Base-by-base conservation (phyloP, 2,329 filamentous ascomycete genomes). In the Colletotrichum cuscutae region DNA sequence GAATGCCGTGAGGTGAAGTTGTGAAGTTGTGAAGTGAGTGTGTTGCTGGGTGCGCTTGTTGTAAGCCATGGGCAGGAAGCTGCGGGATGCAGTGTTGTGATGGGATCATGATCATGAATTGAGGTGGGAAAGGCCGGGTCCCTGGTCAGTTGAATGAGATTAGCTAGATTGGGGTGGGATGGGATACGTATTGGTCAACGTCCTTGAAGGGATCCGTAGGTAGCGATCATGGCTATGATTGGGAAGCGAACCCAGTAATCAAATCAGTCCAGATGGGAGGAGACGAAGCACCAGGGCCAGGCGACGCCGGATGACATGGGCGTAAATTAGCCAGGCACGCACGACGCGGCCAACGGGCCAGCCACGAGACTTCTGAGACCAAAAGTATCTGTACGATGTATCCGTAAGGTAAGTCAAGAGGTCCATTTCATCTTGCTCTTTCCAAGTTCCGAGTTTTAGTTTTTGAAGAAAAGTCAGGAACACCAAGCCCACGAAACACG, bases 61-160 rank as follows among this genome's bases (percentile, higher is more conserved):
- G 30, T 35, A 49, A 49, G 42, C 42, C 42, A 49, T 28, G 24
- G 68, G 9, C 42, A 22, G 65, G 30, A 42, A 52, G 32, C 56
- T 56, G 46, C 65, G 49, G 53, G 52, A 58, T 53, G 70, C 65
- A 65, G 42, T 65, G 42, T 22, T 49, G 71, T 73, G 68, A 73
- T 71, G 61, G 71, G 67, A 65, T 60, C 60, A 71, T 49, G 46
- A 53, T 15, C 54, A 65, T 42, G 52, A 56, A 42, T 49, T 24
- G 28, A 35, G 26, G n/a, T 6, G n/a, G 42, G 13, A 49, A 42
- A 22, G 13, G 24, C 32, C 32, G 13, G 24, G 13, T 63, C 68
- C 68, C 70, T 57, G 32, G 60, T 57, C 28, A 57, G 32, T 56
- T 57, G 24, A 57, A 46, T 37, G 60, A 65, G 66, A 70, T 65